Conservation (phyloP, 805 yeast genomes). For the Candida oleophila region DNA sequence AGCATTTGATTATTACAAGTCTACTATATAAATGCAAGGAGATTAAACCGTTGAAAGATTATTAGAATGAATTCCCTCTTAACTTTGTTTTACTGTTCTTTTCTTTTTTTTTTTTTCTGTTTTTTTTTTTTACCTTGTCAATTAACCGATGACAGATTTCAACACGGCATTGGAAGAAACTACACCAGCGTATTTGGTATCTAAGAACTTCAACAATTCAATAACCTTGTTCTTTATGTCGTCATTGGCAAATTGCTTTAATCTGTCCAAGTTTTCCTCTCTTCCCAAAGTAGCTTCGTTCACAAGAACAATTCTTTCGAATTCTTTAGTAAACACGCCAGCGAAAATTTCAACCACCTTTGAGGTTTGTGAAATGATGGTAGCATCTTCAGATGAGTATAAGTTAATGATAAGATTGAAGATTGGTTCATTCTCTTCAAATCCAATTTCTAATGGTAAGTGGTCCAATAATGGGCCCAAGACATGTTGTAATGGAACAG, state of each 20-base stretch:
- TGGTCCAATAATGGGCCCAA: constrained; percentile 75
- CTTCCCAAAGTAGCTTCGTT: constrained; percentile 80
- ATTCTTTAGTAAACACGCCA: constrained; percentile 70
- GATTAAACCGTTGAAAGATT: background rate
- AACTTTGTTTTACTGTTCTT: background rate
- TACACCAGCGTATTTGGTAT: constrained; percentile 60
- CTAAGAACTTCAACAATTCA: constrained; percentile 70
- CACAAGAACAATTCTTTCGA: constrained; percentile 66
- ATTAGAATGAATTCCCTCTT: too few species aligned
- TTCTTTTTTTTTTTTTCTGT: background rate
- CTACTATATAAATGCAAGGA: background rate
- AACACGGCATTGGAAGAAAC: constrained; percentile 53
- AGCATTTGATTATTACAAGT: background rate
- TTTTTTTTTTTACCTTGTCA: background rate
- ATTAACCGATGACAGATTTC: constrained; percentile 39
- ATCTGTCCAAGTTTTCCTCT: constrained; percentile 75
- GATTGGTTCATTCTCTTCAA: constrained; percentile 91
- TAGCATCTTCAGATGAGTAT: constrained; percentile 60
- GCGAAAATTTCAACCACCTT: constrained; percentile 67
- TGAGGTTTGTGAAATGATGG: constrained; percentile 56
- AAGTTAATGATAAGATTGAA: constrained; percentile 73
- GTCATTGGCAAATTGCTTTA: constrained; percentile 73
- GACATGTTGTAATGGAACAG: constrained; percentile 71
- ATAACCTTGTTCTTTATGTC: constrained; percentile 65
- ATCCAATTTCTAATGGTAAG: constrained; percentile 84